These are phyloP conservation scores for Debaryomyces nepalensis DNA, from an alignment of 1,139 yeast species.

Conservation along the genomic window DNA sequence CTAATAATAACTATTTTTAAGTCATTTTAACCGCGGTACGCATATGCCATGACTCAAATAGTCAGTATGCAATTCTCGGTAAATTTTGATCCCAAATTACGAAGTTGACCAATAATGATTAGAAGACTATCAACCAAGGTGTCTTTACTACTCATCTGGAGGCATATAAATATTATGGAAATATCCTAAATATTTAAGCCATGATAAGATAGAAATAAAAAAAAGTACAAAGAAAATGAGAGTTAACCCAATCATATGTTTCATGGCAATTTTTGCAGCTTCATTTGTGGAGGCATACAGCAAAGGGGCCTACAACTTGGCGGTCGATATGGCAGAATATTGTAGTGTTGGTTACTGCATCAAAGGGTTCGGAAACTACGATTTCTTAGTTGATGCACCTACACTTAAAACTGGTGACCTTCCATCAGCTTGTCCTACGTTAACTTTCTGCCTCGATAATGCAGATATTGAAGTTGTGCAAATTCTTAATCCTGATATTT, in stretches of 20 bases:
- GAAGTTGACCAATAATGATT: too few species aligned
- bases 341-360: constrained; percentile 5
- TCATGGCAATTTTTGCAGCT: neutral
- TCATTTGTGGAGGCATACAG: constrained; percentile 1
- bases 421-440: constrained; percentile 7
- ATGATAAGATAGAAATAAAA: too few species aligned
- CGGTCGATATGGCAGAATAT: constrained; percentile 2
- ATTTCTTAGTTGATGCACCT: constrained; percentile 4
- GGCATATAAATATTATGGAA: neutral
- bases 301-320: neutral
- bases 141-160: too few species aligned
- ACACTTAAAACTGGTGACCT: constrained; percentile 6
- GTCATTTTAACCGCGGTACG: too few species aligned
- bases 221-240: too few species aligned
- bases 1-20: too few species aligned
- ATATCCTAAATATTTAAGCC: neutral
- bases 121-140: too few species aligned
- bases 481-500: constrained; percentile 2
- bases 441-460: constrained; percentile 2
- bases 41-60: too few species aligned
- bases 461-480: constrained; percentile 3
- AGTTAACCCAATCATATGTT: too few species aligned
- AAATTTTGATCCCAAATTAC: too few species aligned
- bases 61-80: too few species aligned
- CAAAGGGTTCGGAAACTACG: constrained; percentile 4